Percentiles rank a stretch among this genome's conserved stretches.
Evolutionary conservation across 2,329 filamentous ascomycete genomes (phyloP).

Genomic region (Aspergillus vadensis): DNA sequence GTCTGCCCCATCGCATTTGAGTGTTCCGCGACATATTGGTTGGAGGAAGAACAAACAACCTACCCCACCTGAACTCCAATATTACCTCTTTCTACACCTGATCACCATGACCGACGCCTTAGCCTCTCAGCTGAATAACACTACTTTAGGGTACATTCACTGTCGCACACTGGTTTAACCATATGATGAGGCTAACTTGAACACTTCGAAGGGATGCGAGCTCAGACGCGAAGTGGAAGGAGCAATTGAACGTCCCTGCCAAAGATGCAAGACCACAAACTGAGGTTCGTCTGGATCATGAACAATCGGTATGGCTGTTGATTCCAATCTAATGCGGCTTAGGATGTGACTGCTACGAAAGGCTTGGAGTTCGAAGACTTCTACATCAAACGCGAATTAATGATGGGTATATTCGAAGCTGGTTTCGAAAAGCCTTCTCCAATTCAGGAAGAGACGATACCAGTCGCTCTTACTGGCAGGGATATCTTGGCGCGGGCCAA

Average conservation of each 20-base stretch:
- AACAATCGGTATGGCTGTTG: neutral
- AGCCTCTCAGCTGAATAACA: slow-evolving; percentile 48
- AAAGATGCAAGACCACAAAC: slow-evolving; percentile 55
- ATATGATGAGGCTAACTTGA: slow-evolving; percentile 18
- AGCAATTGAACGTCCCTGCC: slow-evolving; percentile 48
- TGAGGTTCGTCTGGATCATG: slow-evolving; percentile 42
- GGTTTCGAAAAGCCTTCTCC: slow-evolving; percentile 98
- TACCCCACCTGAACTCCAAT: neutral
- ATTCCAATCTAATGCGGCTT: slow-evolving; percentile 23
- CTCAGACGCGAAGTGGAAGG: slow-evolving; percentile 47
- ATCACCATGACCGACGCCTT: slow-evolving; percentile 47
- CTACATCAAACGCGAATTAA: slow-evolving; percentile 85
- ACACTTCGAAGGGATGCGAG: slow-evolving; percentile 37
- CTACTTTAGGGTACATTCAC: slow-evolving; percentile 44
- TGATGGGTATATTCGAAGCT: slow-evolving; percentile 99
- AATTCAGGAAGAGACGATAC: slow-evolving; percentile 99
- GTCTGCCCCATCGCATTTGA: neutral
- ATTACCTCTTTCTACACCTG: slow-evolving; percentile 11
- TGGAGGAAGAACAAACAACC: neutral
- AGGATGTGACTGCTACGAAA: slow-evolving; percentile 98
- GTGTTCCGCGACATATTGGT: neutral
- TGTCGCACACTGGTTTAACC: slow-evolving; percentile 3
- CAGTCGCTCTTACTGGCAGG: slow-evolving; percentile 89
- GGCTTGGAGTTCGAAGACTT: slow-evolving; percentile 98
- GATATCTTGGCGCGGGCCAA: slow-evolving; percentile 96